These are phyloP conservation scores for Triangularia setosa DNA, from an alignment of 2,329 filamentous ascomycete species.

Conservation along the genomic window DNA sequence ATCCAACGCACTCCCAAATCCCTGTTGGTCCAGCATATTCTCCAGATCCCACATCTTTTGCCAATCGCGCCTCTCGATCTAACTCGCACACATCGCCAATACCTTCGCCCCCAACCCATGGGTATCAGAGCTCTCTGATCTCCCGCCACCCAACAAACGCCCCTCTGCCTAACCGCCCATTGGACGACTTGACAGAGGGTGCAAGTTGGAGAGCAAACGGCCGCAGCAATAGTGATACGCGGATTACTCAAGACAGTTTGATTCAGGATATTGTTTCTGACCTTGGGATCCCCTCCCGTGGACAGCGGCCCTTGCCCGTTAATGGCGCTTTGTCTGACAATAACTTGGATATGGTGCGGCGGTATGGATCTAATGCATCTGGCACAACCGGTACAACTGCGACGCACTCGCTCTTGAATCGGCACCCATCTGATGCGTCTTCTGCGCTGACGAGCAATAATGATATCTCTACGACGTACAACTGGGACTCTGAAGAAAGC, in stretches of 20 bases:
- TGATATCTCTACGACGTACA: conserved; percentile 34
- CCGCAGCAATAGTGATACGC: conserved; percentile 35
- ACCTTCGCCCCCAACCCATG: conserved; percentile 40
- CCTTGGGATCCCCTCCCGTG: conserved; percentile 38
- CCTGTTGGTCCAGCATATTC: conserved; percentile 50
- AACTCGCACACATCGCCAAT: conserved; percentile 48
- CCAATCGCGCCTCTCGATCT: conserved; percentile 44
- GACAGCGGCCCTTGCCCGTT: conserved; percentile 39
- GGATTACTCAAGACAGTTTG: conserved; percentile 47
- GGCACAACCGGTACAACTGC: conserved; percentile 31
- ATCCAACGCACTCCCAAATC: conserved; percentile 50
- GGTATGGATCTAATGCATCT: conserved; percentile 49
- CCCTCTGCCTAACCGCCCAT: conserved; percentile 53
- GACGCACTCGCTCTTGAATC: conserved; percentile 32
- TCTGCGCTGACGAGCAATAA: conserved; percentile 38
- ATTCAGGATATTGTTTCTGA: conserved; percentile 58
- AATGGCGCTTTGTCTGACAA: conserved; percentile 48
- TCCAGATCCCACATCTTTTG: conserved; percentile 44
- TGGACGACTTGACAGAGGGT: conserved; percentile 42
- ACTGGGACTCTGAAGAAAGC: conserved; percentile 64
- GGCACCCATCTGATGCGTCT: conserved; percentile 38
- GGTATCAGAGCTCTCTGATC: conserved; percentile 41
- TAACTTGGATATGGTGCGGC: conserved; percentile 44
- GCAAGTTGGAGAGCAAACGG: conserved; percentile 39
- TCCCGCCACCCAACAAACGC: conserved; percentile 58